phyloP scores from a whole-genome alignment of 2,329 filamentous ascomycete species.

The Colletotrichum siamense region DNA sequence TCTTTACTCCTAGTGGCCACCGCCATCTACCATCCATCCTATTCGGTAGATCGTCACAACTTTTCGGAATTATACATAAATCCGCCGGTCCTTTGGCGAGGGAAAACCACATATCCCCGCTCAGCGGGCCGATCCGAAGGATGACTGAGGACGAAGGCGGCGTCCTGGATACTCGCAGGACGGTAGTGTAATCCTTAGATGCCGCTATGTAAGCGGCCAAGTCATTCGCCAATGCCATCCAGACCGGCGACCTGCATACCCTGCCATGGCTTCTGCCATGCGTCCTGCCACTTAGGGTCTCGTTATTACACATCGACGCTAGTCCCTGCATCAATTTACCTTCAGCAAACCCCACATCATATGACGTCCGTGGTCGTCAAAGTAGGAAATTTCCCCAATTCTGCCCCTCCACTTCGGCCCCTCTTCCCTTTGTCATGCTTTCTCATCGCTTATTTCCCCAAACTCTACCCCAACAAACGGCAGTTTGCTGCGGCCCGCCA shows the following conservation, averaged over 20 bases:
- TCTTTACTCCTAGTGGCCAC: not conserved
- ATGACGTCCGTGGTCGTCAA: not conserved
- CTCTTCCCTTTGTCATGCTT: conserved; percentile 21
- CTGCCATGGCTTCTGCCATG: not conserved
- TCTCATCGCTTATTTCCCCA: conserved; percentile 19
- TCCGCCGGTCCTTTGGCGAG: not conserved
- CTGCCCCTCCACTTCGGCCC: not conserved
- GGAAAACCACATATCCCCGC: not conserved
- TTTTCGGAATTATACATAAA: not conserved
- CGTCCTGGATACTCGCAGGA: not conserved
- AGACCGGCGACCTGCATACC: not conserved
- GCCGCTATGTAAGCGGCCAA: not conserved
- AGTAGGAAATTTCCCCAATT: not conserved
- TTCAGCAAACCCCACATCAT: not conserved
- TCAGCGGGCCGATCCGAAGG: not conserved
- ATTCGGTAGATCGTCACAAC: not conserved
- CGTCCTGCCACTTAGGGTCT: not conserved
- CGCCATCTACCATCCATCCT: not conserved
- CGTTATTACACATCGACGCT: not conserved
- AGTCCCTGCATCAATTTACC: not conserved
- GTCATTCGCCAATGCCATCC: not conserved
- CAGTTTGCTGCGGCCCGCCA: not conserved
- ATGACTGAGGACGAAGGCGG: not conserved
- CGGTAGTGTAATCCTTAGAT: not conserved
- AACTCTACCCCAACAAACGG: not conserved